Percentiles rank a stretch among this genome's conserved stretches.
phyloP scores from a whole-genome alignment of 352 stramenopile species.

The Phytophthora pistaciae region DNA sequence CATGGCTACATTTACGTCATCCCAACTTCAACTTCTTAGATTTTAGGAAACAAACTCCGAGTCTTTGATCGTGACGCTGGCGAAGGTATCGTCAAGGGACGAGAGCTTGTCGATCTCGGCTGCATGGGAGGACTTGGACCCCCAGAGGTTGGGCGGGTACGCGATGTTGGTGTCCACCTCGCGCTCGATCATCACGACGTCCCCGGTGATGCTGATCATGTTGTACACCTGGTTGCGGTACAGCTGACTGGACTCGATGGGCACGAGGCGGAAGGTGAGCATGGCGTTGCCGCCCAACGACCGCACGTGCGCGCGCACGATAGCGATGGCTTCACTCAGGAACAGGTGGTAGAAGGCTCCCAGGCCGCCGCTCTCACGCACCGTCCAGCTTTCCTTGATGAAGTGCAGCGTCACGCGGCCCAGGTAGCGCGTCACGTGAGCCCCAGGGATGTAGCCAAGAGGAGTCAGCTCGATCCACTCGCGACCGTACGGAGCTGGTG shows the following conservation, averaged over 20 bases:
- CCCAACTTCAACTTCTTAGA: slow-evolving; percentile 6
- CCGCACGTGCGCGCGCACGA: slow-evolving; percentile 86
- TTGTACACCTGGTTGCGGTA: slow-evolving; percentile 94
- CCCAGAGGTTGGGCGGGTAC: slow-evolving; percentile 40
- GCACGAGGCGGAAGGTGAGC: slow-evolving; percentile 87
- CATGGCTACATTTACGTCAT: background rate
- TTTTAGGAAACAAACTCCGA: slow-evolving; percentile 4
- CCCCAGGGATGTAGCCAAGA: slow-evolving; percentile 78
- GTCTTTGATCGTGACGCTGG: slow-evolving; percentile 15
- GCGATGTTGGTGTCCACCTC: slow-evolving; percentile 48
- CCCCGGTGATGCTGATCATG: slow-evolving; percentile 92
- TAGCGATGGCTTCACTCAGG: slow-evolving; percentile 87
- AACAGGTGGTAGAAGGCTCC: slow-evolving; percentile 91
- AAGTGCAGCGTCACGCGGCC: slow-evolving; percentile 91
- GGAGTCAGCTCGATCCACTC: slow-evolving; percentile 90
- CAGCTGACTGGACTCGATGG: slow-evolving; percentile 89
- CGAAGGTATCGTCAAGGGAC: slow-evolving; percentile 25
- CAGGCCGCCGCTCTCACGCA: slow-evolving; percentile 86
- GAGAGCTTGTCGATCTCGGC: slow-evolving; percentile 22
- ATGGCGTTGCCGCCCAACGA: slow-evolving; percentile 88
- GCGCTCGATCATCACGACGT: slow-evolving; percentile 84
- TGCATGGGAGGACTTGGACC: slow-evolving; percentile 37
- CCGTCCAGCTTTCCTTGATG: slow-evolving; percentile 92
- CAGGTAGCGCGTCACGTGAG: slow-evolving; percentile 79
- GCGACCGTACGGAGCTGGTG: slow-evolving; percentile 48